Conservation (phyloP, 1,284 basidiomycete species). For the Pseudozyma tsukubaensis region DNA sequence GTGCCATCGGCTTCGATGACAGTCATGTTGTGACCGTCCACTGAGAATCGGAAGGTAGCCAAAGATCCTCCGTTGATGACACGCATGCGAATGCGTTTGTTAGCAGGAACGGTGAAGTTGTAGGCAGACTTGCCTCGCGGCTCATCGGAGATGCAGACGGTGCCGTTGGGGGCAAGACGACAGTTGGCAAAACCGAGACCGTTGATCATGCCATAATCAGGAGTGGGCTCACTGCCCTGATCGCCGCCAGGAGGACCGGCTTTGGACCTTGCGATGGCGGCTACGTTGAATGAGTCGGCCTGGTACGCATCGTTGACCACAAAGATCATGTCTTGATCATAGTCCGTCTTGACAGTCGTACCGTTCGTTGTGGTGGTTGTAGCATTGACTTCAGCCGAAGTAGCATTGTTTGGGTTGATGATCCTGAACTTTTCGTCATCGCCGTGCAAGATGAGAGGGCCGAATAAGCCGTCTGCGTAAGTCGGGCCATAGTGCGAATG, state of each 20-base stretch:
- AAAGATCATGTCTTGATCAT: constrained; percentile 58
- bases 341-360: constrained; percentile 44
- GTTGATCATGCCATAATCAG: constrained; percentile 73
- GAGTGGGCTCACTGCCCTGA: constrained; percentile 59
- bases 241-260: constrained; percentile 44
- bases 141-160: constrained; percentile 38
- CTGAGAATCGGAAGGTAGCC: constrained; percentile 67
- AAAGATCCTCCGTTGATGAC: constrained; percentile 69
- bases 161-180: constrained; percentile 57
- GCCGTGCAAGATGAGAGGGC: constrained; percentile 67
- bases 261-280: constrained; percentile 42
- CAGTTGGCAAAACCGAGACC: constrained; percentile 69
- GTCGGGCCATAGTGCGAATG: constrained; percentile 61
- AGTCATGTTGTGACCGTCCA: constrained; percentile 72
- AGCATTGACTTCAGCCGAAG: constrained; percentile 2
- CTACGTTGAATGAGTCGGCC: constrained; percentile 55
- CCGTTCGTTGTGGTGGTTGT: constrained; percentile 24
- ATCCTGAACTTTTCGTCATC: constrained; percentile 56
- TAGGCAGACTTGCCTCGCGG: constrained; percentile 30
- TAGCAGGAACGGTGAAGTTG: constrained; percentile 56
- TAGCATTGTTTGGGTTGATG: constrained; percentile 21
- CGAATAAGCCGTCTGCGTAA: constrained; percentile 61
- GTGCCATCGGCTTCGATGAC: constrained; percentile 73
- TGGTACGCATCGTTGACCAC: constrained; percentile 59
- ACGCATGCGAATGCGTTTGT: constrained; percentile 73